phyloP scores from a whole-genome alignment of 1,284 basidiomycete species.

The Mrakiaceae sp. region DNA sequence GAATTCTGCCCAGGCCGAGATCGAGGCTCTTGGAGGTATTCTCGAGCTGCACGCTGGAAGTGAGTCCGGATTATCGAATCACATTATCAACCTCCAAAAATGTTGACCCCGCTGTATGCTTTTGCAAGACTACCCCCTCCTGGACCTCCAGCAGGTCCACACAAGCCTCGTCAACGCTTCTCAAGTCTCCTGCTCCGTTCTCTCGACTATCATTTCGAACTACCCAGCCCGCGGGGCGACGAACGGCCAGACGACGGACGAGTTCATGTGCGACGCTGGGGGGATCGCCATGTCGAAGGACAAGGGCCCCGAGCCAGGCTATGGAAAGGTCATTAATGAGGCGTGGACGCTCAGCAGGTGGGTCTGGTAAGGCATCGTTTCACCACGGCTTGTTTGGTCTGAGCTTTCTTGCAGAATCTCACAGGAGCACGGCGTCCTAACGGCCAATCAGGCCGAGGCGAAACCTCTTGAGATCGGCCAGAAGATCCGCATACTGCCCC shows the following conservation, averaged over 20 bases:
- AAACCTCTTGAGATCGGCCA: conserved; percentile 46
- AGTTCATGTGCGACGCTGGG: conserved; percentile 62
- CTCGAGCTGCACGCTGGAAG: conserved; percentile 56
- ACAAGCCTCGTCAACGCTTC: conserved; percentile 51
- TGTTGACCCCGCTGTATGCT: too few species aligned
- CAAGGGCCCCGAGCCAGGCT: conserved; percentile 56
- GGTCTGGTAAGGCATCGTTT: too few species aligned
- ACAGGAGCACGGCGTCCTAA: conserved; percentile 67
- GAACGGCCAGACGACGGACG: conserved; percentile 27
- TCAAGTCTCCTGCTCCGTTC: conserved; percentile 54
- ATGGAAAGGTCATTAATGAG: conserved; percentile 51
- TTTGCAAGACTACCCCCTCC: conserved; percentile 59
- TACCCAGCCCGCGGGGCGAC: conserved; percentile 48
- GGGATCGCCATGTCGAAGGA: conserved; percentile 78
- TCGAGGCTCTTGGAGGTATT: conserved; percentile 37
- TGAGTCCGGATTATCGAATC: too few species aligned
- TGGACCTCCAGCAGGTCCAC: conserved; percentile 71
- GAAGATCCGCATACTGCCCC: conserved; percentile 30
- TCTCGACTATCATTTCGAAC: conserved; percentile 60
- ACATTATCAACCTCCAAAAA: too few species aligned
- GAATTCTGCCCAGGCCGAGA: conserved; percentile 52
- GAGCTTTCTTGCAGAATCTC: conserved; percentile 37
- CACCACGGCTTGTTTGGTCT: too few species aligned
- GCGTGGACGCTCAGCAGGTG: conserved; percentile 56
- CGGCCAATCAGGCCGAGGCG: conserved; percentile 28